Conservation (phyloP, 371 early-diverging fungal genomes). For the Rhizomucor miehei region DNA sequence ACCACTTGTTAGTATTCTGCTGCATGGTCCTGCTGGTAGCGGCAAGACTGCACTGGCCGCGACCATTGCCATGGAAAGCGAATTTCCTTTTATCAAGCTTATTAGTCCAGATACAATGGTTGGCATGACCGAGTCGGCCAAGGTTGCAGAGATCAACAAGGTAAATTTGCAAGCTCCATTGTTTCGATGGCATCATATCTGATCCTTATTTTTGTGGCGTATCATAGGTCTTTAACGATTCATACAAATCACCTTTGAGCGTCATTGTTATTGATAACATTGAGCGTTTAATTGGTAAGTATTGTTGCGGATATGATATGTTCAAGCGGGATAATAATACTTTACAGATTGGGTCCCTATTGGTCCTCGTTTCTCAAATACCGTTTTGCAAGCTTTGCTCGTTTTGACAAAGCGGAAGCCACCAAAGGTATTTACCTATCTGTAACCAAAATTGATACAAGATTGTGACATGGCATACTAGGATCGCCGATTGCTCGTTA, state of each 20-base stretch:
- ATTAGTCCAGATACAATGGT: constrained; percentile 98
- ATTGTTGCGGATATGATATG: not conserved
- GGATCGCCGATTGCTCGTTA: constrained; percentile 77
- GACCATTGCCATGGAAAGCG: constrained; percentile 89
- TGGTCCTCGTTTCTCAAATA: constrained; percentile 98
- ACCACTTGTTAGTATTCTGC: constrained; percentile 85
- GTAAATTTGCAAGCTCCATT: constrained; percentile 16
- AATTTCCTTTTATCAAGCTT: constrained; percentile 98
- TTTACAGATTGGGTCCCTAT: constrained; percentile 93
- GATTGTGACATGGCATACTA: constrained; percentile 7
- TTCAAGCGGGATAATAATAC: not conserved
- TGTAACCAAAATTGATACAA: not conserved
- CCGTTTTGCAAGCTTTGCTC: constrained; percentile 93
- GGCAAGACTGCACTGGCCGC: constrained; percentile 99
- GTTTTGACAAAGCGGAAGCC: constrained; percentile 92
- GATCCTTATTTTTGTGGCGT: constrained; percentile 12
- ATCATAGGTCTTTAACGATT: constrained; percentile 86
- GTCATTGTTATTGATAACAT: constrained; percentile 98
- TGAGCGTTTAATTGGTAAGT: constrained; percentile 84
- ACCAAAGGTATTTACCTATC: constrained; percentile 57
- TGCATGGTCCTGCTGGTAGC: constrained; percentile 87
- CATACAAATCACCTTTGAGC: constrained; percentile 96
- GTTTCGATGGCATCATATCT: not conserved
- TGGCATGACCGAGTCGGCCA: constrained; percentile 92
- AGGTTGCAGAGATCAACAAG: constrained; percentile 92